These are phyloP conservation scores for Moniliella sp. DNA, from an alignment of 1,284 basidiomycete species.

Conservation along the genomic window DNA sequence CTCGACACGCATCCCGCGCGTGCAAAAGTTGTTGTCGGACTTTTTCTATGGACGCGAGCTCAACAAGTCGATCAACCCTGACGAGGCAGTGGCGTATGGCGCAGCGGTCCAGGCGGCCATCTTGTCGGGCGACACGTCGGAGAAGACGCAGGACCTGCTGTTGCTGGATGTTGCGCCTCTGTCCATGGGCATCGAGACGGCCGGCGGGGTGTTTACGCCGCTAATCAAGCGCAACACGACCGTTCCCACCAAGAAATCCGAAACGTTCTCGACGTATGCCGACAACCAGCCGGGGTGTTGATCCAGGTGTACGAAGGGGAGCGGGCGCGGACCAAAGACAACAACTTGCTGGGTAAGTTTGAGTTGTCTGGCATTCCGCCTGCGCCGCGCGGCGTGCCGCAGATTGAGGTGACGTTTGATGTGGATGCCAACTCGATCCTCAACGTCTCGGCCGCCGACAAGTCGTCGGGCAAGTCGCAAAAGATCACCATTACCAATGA, in stretches of 20 bases:
- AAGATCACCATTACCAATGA: constrained; percentile 88
- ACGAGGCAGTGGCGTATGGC: constrained; percentile 97
- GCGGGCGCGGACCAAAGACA: constrained; percentile 67
- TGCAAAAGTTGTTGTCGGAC: constrained; percentile 91
- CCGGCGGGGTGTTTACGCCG: constrained; percentile 93
- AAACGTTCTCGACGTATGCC: constrained; percentile 68
- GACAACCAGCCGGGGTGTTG: not conserved
- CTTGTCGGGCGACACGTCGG: constrained; percentile 85
- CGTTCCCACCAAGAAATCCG: constrained; percentile 87
- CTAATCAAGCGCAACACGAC: constrained; percentile 97
- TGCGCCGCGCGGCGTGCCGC: constrained; percentile 81
- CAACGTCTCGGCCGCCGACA: constrained; percentile 85
- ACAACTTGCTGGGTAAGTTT: constrained; percentile 41
- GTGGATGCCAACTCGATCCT: constrained; percentile 95
- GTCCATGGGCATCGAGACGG: constrained; percentile 86
- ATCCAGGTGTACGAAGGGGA: constrained; percentile 29
- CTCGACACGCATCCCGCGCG: constrained; percentile 92
- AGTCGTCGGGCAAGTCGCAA: constrained; percentile 88
- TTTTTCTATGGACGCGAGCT: constrained; percentile 66
- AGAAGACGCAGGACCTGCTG: constrained; percentile 88
- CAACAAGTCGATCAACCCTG: constrained; percentile 69
- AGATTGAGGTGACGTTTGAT: constrained; percentile 94
- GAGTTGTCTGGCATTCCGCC: constrained; percentile 78
- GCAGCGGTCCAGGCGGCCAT: constrained; percentile 97
- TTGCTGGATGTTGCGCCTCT: constrained; percentile 90